Conservation (phyloP, 768 basidiomycete species). For the Rhizopogon vinicolor region DNA sequence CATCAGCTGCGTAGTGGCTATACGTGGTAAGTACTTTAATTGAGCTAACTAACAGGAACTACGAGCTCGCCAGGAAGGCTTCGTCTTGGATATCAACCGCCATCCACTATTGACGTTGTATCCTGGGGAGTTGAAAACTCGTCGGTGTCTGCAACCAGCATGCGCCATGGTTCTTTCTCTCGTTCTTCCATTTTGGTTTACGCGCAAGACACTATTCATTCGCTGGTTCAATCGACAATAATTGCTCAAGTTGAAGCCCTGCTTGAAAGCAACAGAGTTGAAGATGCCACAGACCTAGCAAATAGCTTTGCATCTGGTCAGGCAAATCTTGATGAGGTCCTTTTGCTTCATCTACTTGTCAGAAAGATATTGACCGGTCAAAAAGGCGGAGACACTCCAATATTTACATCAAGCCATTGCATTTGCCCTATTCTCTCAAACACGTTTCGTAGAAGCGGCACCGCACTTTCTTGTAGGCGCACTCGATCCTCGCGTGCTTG, state of each 20-base stretch:
- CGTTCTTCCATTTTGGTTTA: constrained; percentile 67
- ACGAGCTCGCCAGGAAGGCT: not conserved
- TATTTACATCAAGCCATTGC: constrained; percentile 83
- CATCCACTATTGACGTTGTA: not conserved
- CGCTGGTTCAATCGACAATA: constrained; percentile 67
- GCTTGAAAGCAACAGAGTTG: constrained; percentile 57
- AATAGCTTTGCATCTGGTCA: constrained; percentile 57
- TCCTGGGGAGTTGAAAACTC: not conserved
- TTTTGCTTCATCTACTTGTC: constrained; percentile 1
- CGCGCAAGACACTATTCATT: constrained; percentile 53
- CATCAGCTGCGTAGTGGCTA: too few relatives aligned
- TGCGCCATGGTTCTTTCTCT: constrained; percentile 42
- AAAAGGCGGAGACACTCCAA: constrained; percentile 61
- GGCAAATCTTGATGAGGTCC: constrained; percentile 24
- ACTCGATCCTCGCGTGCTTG: constrained; percentile 77
- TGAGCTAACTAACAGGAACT: not conserved
- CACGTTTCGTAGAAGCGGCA: constrained; percentile 80
- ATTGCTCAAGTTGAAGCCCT: constrained; percentile 70
- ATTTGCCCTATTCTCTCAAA: constrained; percentile 72
- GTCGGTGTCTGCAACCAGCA: not conserved
- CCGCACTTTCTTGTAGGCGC: constrained; percentile 73
- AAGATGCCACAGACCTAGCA: constrained; percentile 59
- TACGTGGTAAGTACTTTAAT: too few relatives aligned
- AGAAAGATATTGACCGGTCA: not conserved
- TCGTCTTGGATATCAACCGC: not conserved